Base-by-base conservation (phyloP, 139 green algal genomes). In the Chlorella vulgaris region DNA sequence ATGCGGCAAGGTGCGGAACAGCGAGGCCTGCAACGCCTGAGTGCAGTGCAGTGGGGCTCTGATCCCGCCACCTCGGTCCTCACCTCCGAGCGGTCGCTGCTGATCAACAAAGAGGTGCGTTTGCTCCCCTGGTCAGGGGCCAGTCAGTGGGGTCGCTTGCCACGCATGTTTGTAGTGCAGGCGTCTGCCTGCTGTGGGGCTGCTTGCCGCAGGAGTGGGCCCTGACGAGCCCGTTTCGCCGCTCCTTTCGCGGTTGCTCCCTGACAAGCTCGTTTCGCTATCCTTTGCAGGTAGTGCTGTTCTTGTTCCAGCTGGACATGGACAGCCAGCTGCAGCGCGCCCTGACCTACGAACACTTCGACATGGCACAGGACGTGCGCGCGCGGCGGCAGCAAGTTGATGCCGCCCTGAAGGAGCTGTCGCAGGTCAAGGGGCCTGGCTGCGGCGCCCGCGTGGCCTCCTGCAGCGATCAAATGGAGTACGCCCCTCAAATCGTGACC, bases 311-410 rank as follows among this genome's bases (percentile, higher is more conserved):
- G 81, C 82, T 96, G 69, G 92, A 96, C 53, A 75, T 95, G 55
- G 93, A 96, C 76, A 84, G 55, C 8, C 86, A 93, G 78, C 85
- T 97, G 84, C 90, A 97, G 82, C 89, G 93, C 8, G 90, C 89
- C 13, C 86, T 97, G 1, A 96, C 94, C 79, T 92, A 92, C 39
- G 92, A 97, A 74, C 82, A 86, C 7, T 97, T 92, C 53, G 92
- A 96, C 60, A 68, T 74, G 29, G 93, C 91, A 0, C 74, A 90
- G 73, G 76, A 90, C n/a, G 82, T 96, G 7, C 76, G 92, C 3
- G 50, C 76, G 18, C 83, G 89, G 78, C 80, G 93, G 21, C 69
- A 94, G 67, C 76, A 88, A 86, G 86, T 94, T 24, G 91, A 95
- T 62, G 58, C 86, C 33, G 91, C 88, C 0, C 68, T 95, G 47